phyloP scores from a whole-genome alignment of 345 rosid genomes.

The Acer saccharum region DNA sequence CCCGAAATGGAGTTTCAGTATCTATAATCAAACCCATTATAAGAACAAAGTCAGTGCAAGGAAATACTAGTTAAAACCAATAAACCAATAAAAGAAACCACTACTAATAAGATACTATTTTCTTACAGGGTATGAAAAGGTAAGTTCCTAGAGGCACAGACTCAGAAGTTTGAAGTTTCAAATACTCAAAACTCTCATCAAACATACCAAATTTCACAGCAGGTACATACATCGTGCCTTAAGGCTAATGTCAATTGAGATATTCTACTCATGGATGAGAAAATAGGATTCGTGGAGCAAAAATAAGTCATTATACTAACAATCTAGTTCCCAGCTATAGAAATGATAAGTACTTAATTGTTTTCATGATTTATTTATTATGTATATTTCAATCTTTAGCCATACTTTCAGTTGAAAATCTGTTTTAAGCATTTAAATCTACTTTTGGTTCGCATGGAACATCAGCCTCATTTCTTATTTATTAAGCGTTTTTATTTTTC shows the following conservation, averaged over 20 bases:
- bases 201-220: neutral
- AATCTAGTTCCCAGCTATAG: neutral
- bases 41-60: conserved; percentile 15
- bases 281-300: neutral
- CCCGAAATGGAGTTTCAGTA: conserved; percentile 43
- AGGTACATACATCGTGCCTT: neutral
- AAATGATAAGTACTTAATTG: neutral
- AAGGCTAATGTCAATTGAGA: neutral
- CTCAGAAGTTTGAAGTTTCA: conserved; percentile 2
- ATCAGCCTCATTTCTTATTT: neutral
- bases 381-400: neutral
- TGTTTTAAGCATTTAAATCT: conserved; percentile 3
- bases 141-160: neutral
- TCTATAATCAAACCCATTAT: conserved; percentile 35
- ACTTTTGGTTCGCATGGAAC: neutral
- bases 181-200: neutral
- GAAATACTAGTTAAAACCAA: neutral
- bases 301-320: neutral
- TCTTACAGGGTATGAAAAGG: neutral
- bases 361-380: neutral
- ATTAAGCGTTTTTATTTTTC: neutral
- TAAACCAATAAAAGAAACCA: neutral
- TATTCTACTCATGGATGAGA: neutral
- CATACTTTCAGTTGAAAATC: neutral
- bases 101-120: neutral